A percentile compares a stretch with the other conserved stretches of the same genome.
Evolutionary conservation across 345 rosid genomes (phyloP).

Genomic region (Eucalyptus victrix): DNA sequence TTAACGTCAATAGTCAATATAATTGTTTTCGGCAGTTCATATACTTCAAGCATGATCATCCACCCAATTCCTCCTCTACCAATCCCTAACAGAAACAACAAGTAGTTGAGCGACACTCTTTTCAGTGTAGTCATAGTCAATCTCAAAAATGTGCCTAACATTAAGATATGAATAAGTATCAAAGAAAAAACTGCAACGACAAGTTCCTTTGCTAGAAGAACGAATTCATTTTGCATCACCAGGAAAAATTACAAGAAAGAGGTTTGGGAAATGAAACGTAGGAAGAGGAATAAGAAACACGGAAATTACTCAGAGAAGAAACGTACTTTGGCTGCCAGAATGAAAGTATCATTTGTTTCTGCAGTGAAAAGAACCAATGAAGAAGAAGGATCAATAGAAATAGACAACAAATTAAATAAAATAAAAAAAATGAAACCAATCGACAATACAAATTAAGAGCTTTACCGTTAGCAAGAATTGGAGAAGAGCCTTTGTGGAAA

Average conservation of each 20-base stretch:
- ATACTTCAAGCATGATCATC: not conserved
- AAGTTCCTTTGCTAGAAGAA: not conserved
- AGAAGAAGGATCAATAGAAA: not conserved
- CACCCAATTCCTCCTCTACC: not conserved
- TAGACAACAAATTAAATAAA: not conserved
- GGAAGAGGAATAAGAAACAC: not conserved
- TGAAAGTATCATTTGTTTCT: conserved; percentile 91
- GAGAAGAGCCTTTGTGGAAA: conserved; percentile 43
- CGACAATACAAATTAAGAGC: not conserved
- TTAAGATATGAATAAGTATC: not conserved
- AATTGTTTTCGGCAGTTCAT: not conserved
- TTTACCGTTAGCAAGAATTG: conserved; percentile 68
- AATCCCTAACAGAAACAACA: no score
- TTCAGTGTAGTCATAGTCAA: no score
- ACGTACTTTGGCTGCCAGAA: conserved; percentile 84
- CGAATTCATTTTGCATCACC: not conserved
- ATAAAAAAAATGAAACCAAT: not conserved
- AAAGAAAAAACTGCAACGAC: not conserved
- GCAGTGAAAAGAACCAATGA: conserved; percentile 3
- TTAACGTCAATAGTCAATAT: not conserved
- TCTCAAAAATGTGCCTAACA: not conserved
- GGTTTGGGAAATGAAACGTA: not conserved
- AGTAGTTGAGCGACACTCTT: not conserved
- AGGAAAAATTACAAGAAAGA: not conserved
- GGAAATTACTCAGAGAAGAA: not conserved